A percentile compares a stretch with the other conserved stretches of the same genome.
Conservation (phyloP, 2,329 filamentous ascomycete genomes). For the Aspergillus sp. region DNA sequence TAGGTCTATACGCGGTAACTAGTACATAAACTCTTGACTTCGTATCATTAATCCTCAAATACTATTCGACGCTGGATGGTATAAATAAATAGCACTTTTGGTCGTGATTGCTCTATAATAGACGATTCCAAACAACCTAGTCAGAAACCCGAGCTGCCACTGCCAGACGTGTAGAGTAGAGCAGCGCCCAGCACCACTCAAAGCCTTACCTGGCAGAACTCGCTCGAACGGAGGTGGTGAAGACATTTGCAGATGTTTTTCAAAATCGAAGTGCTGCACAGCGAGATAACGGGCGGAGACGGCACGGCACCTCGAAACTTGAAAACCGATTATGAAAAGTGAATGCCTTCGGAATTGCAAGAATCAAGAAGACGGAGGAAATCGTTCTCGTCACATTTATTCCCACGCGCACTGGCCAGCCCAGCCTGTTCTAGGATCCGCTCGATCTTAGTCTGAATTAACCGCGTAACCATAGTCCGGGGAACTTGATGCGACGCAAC, state of each 20-base stretch:
- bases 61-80: not conserved
- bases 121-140: not conserved
- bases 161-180: not conserved
- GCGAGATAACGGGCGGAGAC: not conserved
- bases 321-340: slow-evolving; percentile 6
- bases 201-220: not conserved
- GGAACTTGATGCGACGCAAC: slow-evolving; percentile 59
- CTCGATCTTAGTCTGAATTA: slow-evolving; percentile 75
- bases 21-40: not conserved
- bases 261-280: not conserved
- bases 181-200: slow-evolving; percentile 9
- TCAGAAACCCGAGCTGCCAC: too few relatives aligned
- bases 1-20: too few relatives aligned
- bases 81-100: slow-evolving; percentile 1
- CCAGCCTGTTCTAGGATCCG: slow-evolving; percentile 75
- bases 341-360: slow-evolving; percentile 48
- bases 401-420: slow-evolving; percentile 71
- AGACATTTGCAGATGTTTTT: not conserved
- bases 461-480: slow-evolving; percentile 71
- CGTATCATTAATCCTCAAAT: not conserved
- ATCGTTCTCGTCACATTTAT: slow-evolving; percentile 83
- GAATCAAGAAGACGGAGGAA: slow-evolving; percentile 73
- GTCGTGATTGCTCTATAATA: not conserved
- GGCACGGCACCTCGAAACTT: not conserved
- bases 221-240: not conserved